A percentile compares a stretch with the other conserved stretches of the same genome.
Conservation (phyloP, 495 filamentous ascomycete genomes). For the Penicillium odoratum region DNA sequence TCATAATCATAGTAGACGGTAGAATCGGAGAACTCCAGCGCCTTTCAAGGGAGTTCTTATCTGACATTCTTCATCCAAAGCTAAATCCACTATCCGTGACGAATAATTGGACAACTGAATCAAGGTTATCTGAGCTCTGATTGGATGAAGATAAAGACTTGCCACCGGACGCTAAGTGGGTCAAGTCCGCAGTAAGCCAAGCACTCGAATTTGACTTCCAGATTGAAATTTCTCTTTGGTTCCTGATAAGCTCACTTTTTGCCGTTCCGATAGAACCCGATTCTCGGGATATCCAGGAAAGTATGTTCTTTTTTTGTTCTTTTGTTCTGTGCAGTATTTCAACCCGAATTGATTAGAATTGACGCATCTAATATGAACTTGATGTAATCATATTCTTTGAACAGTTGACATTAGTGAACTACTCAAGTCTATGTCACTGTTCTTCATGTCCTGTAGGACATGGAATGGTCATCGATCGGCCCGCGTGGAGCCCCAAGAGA, state of each 20-base stretch:
- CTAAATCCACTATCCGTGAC: not conserved
- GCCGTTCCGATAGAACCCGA: conserved; percentile 14
- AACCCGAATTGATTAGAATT: too few relatives aligned
- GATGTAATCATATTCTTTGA: too few relatives aligned
- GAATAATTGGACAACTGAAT: conserved; percentile 3
- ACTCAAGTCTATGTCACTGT: not conserved
- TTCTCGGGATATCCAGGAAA: not conserved
- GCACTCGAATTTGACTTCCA: not conserved
- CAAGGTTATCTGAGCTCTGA: not conserved
- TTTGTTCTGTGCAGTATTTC: too few relatives aligned
- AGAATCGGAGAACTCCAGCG: not conserved
- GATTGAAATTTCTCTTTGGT: conserved; percentile 6
- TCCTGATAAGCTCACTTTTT: conserved; percentile 16
- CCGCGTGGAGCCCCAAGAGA: conserved; percentile 2
- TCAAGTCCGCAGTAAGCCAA: not conserved
- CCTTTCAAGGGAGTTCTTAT: not conserved
- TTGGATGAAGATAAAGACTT: conserved; percentile 12
- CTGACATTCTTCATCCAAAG: not conserved
- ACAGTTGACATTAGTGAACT: too few relatives aligned
- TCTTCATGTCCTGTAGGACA: not conserved
- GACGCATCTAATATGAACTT: too few relatives aligned
- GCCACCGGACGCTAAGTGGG: conserved; percentile 13
- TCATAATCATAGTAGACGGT: not conserved
- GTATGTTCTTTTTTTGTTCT: not conserved
- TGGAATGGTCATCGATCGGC: conserved; percentile 11